Percentiles rank a stretch among this genome's conserved stretches.
phyloP scores from a whole-genome alignment of 176 grass and related monocot genomes.

The Elaeis guineensis region DNA sequence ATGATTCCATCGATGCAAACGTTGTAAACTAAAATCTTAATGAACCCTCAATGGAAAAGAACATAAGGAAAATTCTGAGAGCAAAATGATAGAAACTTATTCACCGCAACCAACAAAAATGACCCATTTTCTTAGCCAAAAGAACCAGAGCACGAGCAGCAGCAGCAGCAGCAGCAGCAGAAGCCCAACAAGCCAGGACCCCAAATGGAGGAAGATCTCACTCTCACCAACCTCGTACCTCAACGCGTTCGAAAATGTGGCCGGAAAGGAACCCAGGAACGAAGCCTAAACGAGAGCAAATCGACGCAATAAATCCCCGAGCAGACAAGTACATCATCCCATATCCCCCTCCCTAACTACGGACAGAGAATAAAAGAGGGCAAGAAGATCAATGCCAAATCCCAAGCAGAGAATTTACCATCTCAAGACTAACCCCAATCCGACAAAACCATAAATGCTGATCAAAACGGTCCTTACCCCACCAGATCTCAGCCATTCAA shows the following conservation, averaged over 20 bases:
- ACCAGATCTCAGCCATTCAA: slow-evolving; percentile 1
- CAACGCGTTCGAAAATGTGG: neutral
- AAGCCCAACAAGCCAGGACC: neutral
- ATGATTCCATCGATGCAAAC: no score
- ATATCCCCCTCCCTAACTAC: no score
- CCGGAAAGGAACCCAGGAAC: no score
- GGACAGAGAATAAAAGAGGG: no score
- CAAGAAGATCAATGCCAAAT: no score
- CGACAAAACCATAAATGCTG: neutral
- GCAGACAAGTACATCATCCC: no score
- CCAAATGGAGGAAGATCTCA: neutral
- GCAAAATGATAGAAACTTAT: no score
- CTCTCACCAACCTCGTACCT: neutral
- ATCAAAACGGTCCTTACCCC: neutral
- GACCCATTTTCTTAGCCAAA: neutral
- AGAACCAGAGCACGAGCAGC: neutral
- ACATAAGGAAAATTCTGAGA: no score
- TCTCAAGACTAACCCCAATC: neutral
- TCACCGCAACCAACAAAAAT: neutral
- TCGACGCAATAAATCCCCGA: neutral
- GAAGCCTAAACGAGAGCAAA: neutral
- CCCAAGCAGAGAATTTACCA: neutral
- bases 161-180: neutral
- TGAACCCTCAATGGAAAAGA: no score
- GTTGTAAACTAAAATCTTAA: no score